Conservation (phyloP, 129 eudicot genomes). For the Chrysanthemum makinoi region DNA sequence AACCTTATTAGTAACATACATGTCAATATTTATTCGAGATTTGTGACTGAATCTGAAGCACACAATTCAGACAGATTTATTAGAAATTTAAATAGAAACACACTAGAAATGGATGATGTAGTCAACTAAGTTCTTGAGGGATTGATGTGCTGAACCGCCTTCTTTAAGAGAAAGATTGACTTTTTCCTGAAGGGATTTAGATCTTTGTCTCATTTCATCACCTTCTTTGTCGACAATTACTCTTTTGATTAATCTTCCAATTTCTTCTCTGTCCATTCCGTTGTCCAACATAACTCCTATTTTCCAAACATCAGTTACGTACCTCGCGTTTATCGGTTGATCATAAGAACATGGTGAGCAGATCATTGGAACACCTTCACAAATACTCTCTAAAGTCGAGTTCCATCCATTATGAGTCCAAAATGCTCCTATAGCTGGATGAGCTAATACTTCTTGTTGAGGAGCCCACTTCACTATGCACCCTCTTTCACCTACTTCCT, state of each 20-base stretch:
- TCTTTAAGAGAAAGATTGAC: constrained; percentile 19
- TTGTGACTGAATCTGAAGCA: constrained; percentile 3
- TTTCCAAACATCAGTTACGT: constrained; percentile 28
- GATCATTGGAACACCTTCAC: constrained; percentile 68
- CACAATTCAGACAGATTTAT: background rate
- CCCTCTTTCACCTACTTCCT: constrained; percentile 39
- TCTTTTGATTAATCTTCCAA: background rate
- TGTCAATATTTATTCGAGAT: background rate
- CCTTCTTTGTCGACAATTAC: constrained; percentile 24
- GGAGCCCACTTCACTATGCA: constrained; percentile 54
- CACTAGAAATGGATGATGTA: constrained; percentile 23
- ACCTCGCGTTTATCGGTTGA: constrained; percentile 42
- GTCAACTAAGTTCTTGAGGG: constrained; percentile 26
- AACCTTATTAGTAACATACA: background rate
- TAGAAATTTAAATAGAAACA: background rate
- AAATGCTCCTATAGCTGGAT: constrained; percentile 41
- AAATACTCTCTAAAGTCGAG: constrained; percentile 49
- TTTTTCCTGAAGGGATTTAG: constrained; percentile 20
- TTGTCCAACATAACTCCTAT: constrained; percentile 28
- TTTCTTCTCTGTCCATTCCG: constrained; percentile 4
- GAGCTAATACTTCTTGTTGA: constrained; percentile 48
- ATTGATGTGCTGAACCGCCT: constrained; percentile 25
- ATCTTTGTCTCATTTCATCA: constrained; percentile 26
- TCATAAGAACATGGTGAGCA: constrained; percentile 49
- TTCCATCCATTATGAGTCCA: constrained; percentile 69